Percentiles rank a stretch among this genome's conserved stretches.
These are phyloP conservation scores for Quercus parvula DNA, from an alignment of 306 rosid species.

Conservation along the genomic window DNA sequence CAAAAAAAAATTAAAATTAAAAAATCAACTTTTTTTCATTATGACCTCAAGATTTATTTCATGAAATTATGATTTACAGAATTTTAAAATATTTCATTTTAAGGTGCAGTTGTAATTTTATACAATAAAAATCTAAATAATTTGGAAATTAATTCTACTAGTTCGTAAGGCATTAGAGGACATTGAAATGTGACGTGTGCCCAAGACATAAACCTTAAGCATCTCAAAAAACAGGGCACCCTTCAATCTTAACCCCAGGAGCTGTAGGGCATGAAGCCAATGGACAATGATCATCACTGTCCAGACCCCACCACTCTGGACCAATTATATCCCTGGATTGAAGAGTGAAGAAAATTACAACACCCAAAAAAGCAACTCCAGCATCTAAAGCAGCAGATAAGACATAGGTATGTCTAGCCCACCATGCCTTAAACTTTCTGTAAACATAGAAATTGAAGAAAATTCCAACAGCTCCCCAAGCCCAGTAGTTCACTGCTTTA, in stretches of 20 bases:
- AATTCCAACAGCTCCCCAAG: conserved; percentile 64
- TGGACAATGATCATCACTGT: conserved; percentile 29
- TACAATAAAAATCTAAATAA: too few species aligned
- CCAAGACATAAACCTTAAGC: too few species aligned
- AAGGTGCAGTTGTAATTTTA: too few species aligned
- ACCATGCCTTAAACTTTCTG: conserved; percentile 45
- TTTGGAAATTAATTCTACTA: too few species aligned
- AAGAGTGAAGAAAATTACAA: conserved; percentile 50
- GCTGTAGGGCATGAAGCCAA: conserved; percentile 72
- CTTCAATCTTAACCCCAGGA: conserved; percentile 41
- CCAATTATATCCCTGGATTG: conserved; percentile 37
- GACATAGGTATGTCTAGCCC: conserved; percentile 73
- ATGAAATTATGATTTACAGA: too few species aligned
- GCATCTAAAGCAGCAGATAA: conserved; percentile 74
- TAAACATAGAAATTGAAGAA: conserved; percentile 61
- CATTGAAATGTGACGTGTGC: not conserved
- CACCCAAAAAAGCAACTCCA: conserved; percentile 58
- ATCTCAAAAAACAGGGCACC: conserved; percentile 47
- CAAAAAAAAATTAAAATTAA: too few species aligned
- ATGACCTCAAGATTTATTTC: too few species aligned
- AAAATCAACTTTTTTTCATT: too few species aligned
- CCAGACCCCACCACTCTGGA: conserved; percentile 71
- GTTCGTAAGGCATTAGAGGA: not conserved
- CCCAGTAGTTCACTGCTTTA: conserved; percentile 39
- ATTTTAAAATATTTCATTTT: too few species aligned